phyloP scores from a whole-genome alignment of 2,329 filamentous ascomycete genomes.

The Ceratocystiopsis minuta region DNA sequence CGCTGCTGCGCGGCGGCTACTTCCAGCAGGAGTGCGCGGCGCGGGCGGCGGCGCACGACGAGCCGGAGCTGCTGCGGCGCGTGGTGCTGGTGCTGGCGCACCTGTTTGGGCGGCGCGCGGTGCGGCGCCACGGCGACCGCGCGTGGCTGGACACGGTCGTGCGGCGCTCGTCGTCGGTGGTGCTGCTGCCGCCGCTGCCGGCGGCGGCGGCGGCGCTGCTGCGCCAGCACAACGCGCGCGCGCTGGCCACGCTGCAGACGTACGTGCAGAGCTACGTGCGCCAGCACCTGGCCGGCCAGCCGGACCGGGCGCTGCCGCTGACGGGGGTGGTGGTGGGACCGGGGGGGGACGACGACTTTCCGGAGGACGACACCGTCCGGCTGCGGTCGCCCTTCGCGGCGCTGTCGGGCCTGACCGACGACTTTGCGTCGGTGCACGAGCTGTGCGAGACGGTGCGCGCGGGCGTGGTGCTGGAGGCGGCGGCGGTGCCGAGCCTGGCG shows the following conservation, averaged over 20 bases:
- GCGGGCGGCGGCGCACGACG: constrained; percentile 15
- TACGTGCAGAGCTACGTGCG: constrained; percentile 54
- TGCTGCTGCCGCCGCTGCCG: constrained; percentile 48
- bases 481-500: constrained; percentile 48
- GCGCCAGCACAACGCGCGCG: constrained; percentile 43
- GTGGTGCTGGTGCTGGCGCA: constrained; percentile 54
- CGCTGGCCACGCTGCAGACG: constrained; percentile 44
- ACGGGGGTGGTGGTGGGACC: constrained; percentile 18
- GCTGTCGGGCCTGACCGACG: constrained; percentile 48
- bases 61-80: constrained; percentile 21
- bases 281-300: constrained; percentile 34
- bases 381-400: constrained; percentile 53
- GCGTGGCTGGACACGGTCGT: constrained; percentile 29
- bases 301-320: constrained; percentile 41
- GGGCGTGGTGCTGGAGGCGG: constrained; percentile 58
- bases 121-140: constrained; percentile 25
- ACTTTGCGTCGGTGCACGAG: constrained; percentile 46
- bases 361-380: constrained; percentile 1
- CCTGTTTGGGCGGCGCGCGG: constrained; percentile 45
- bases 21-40: constrained; percentile 41
- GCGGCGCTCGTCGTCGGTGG: constrained; percentile 44
- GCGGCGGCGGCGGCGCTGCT: constrained; percentile 36
- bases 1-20: constrained; percentile 52
- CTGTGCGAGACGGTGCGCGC: constrained; percentile 46
- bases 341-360: no score